These are phyloP conservation scores for Soucietia sequanensis DNA, from an alignment of 805 yeast genomes.

Conservation along the genomic window DNA sequence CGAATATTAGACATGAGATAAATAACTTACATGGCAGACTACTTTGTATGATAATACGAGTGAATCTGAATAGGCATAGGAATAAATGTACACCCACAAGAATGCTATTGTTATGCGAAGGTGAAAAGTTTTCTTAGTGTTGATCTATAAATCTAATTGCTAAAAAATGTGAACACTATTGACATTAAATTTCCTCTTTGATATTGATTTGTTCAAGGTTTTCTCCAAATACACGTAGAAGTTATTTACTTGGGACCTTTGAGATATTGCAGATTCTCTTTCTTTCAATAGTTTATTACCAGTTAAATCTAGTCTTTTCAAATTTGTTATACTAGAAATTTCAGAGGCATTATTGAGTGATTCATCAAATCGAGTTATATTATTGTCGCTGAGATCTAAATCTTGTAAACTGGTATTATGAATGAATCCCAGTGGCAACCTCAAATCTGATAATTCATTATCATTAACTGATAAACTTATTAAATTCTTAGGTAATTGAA, in stretches of 20 bases:
- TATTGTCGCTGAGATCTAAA: slow-evolving; percentile 14
- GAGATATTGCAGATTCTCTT: no score
- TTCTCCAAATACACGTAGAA: not conserved
- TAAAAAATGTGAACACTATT: slow-evolving; percentile 24
- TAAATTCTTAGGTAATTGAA: not conserved
- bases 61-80: no score
- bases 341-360: slow-evolving; percentile 7
- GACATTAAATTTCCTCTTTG: slow-evolving; percentile 21
- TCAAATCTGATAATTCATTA: not conserved
- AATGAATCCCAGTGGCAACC: slow-evolving; percentile 1
- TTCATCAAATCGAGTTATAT: slow-evolving; percentile 10
- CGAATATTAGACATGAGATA: no score
- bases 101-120: no score
- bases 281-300: slow-evolving; percentile 15
- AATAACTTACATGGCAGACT: no score
- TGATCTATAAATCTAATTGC: no score
- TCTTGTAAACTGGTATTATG: slow-evolving; percentile 6
- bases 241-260: no score
- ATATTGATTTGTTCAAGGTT: not conserved
- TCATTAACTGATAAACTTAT: not conserved
- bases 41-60: no score
- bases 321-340: slow-evolving; percentile 8
- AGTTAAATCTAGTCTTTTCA: slow-evolving; percentile 17
- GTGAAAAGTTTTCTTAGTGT: no score
- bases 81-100: no score